phyloP scores from a whole-genome alignment of 2,329 filamentous ascomycete species.

The Sclerotiophoma versabilis region DNA sequence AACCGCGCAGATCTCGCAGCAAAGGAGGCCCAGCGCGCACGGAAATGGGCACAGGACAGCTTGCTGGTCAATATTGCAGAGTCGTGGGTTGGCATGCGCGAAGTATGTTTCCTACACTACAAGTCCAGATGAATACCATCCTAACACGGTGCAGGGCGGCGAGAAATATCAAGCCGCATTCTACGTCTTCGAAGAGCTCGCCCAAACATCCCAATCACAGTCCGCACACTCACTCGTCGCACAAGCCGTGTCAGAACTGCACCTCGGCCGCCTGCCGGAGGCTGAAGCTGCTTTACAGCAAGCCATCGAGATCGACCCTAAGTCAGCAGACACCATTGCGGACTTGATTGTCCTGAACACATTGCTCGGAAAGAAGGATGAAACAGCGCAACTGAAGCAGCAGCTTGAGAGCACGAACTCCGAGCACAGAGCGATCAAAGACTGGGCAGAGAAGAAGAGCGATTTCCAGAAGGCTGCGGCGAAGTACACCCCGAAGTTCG shows the following conservation, averaged over 20 bases:
- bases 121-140: slow-evolving; percentile 10
- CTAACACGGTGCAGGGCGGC: slow-evolving; percentile 69
- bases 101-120: slow-evolving; percentile 64
- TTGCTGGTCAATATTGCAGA: slow-evolving; percentile 93
- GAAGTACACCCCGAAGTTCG: slow-evolving; percentile 87
- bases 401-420: slow-evolving; percentile 65
- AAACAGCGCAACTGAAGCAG: slow-evolving; percentile 63
- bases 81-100: slow-evolving; percentile 88
- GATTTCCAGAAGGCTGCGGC: slow-evolving; percentile 84
- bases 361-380: slow-evolving; percentile 71
- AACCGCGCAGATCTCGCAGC: slow-evolving; percentile 89
- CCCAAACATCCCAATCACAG: slow-evolving; percentile 82
- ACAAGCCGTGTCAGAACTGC: slow-evolving; percentile 89
- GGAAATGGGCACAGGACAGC: slow-evolving; percentile 94
- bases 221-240: slow-evolving; percentile 79
- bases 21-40: slow-evolving; percentile 85
- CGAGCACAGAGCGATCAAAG: slow-evolving; percentile 73
- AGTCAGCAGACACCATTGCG: slow-evolving; percentile 77
- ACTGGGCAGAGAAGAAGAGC: slow-evolving; percentile 84
- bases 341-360: slow-evolving; percentile 83
- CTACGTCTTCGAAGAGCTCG: slow-evolving; percentile 97
- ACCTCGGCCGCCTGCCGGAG: slow-evolving; percentile 87
- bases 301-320: slow-evolving; percentile 76
- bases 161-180: slow-evolving; percentile 97
- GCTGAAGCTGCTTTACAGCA: slow-evolving; percentile 85